Evolutionary conservation across 345 rosid species (phyloP).

Genomic region (Gossypium mustelinum): DNA sequence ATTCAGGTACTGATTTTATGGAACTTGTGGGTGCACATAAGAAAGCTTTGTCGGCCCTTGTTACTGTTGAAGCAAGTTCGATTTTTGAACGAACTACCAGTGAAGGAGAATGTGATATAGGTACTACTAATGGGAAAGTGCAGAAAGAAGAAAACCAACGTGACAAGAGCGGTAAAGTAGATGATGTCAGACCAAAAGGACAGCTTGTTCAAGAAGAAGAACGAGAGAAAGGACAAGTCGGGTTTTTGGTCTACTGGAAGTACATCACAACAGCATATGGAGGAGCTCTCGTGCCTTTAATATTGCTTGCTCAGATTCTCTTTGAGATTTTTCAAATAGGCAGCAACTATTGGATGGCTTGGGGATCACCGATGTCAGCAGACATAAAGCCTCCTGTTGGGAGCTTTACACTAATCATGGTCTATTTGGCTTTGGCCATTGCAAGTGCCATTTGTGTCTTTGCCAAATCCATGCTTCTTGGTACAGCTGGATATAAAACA

Average conservation of each 20-base stretch:
- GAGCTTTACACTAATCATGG: conserved; percentile 40
- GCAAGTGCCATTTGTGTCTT: conserved; percentile 63
- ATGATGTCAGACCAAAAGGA: conserved; percentile 39
- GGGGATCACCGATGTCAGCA: conserved; percentile 64
- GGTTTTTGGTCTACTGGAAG: conserved; percentile 58
- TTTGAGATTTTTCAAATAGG: conserved; percentile 71
- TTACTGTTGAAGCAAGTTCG: conserved; percentile 35
- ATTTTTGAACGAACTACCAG: conserved; percentile 25
- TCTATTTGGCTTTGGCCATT: conserved; percentile 49
- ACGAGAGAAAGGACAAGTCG: conserved; percentile 74
- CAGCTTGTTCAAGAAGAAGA: conserved; percentile 80
- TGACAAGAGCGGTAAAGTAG: conserved; percentile 29
- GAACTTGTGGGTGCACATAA: conserved; percentile 74
- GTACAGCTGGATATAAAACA: conserved; percentile 57
- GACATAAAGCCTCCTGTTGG: conserved; percentile 51
- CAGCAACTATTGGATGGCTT: conserved; percentile 88
- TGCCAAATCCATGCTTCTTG: conserved; percentile 48
- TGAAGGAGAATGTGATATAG: conserved; percentile 21
- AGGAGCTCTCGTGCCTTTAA: conserved; percentile 68
- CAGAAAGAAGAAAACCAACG: conserved; percentile 30
- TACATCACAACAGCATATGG: conserved; percentile 63
- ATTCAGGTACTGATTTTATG: conserved; percentile 65
- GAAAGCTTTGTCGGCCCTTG: conserved; percentile 54
- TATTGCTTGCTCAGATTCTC: conserved; percentile 55
- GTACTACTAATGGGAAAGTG: conserved; percentile 17